phyloP scores from a whole-genome alignment of 2,329 filamentous ascomycete genomes.

The Pezicula rhizophila region DNA sequence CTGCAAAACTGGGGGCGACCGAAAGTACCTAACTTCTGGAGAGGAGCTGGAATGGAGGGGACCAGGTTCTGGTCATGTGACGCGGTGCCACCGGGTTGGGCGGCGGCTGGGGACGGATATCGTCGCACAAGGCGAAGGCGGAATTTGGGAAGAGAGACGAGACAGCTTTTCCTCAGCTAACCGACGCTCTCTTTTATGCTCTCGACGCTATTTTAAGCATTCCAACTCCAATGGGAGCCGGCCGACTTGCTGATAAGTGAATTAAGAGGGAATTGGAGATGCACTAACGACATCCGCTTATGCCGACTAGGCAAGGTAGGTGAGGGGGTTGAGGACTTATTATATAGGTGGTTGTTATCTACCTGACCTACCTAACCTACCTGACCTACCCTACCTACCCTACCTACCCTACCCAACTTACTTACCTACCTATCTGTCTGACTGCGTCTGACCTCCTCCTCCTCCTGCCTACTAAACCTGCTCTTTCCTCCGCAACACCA shows the following conservation, averaged over 20 bases:
- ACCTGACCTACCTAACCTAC: no score
- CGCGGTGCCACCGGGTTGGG: not conserved
- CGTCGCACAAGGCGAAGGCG: not conserved
- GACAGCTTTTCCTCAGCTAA: no score
- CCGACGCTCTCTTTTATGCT: no score
- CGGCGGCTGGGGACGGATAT: not conserved
- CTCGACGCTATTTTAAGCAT: no score
- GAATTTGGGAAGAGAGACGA: not conserved
- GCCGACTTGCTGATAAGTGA: not conserved
- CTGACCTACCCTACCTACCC: no score
- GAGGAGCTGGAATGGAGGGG: not conserved
- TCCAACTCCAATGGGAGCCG: no score
- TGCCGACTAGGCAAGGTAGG: not conserved
- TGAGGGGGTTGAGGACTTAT: no score
- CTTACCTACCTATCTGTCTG: conserved; percentile 6
- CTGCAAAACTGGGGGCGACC: conserved; percentile 7
- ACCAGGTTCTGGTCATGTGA: not conserved
- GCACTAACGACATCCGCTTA: not conserved
- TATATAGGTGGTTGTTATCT: no score
- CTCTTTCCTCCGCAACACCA: conserved; percentile 3
- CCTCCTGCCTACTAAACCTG: no score
- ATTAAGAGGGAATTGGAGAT: no score
- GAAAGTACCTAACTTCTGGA: conserved; percentile 8
- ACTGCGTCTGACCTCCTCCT: not conserved
- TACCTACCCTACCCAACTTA: no score